These are phyloP conservation scores for Chaetoceros tenuissimus DNA, from an alignment of 108 stramenopile genomes.

Conservation along the genomic window DNA sequence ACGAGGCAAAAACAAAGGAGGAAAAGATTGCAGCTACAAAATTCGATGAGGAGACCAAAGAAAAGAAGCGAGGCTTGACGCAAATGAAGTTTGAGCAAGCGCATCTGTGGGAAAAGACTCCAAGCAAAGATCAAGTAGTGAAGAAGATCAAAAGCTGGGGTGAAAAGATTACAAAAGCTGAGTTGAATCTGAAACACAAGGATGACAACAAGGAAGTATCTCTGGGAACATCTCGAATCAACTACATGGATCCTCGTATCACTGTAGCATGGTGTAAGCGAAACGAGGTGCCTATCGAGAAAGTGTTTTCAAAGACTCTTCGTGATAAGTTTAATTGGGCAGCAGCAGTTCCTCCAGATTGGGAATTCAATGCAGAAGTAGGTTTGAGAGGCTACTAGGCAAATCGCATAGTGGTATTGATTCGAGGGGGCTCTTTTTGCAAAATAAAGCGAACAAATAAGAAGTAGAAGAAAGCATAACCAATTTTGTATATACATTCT, in stretches of 20 bases:
- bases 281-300: slow-evolving; percentile 93
- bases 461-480: too few relatives aligned
- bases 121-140: slow-evolving; percentile 73
- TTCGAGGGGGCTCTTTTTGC: too few relatives aligned
- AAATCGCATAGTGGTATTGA: too few relatives aligned
- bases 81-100: slow-evolving; percentile 66
- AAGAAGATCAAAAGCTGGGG: slow-evolving; percentile 79
- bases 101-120: slow-evolving; percentile 88
- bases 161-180: slow-evolving; percentile 83
- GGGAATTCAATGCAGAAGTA: slow-evolving; percentile 88
- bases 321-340: slow-evolving; percentile 99
- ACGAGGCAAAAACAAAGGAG: slow-evolving; percentile 87
- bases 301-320: slow-evolving; percentile 93
- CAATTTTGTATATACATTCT: too few relatives aligned
- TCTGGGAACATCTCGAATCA: slow-evolving; percentile 93
- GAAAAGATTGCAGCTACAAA: slow-evolving; percentile 90
- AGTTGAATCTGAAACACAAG: slow-evolving; percentile 92
- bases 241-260: slow-evolving; percentile 99
- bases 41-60: slow-evolving; percentile 78
- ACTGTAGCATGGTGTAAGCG: slow-evolving; percentile 99
- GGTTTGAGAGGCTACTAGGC: too few relatives aligned
- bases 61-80: slow-evolving; percentile 47
- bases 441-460: too few relatives aligned
- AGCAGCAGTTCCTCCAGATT: slow-evolving; percentile 93
- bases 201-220: slow-evolving; percentile 99